A percentile compares a stretch with the other conserved stretches of the same genome.
Evolutionary conservation across 768 basidiomycete species (phyloP).

Genomic region (Hydnomerulius pinastri): DNA sequence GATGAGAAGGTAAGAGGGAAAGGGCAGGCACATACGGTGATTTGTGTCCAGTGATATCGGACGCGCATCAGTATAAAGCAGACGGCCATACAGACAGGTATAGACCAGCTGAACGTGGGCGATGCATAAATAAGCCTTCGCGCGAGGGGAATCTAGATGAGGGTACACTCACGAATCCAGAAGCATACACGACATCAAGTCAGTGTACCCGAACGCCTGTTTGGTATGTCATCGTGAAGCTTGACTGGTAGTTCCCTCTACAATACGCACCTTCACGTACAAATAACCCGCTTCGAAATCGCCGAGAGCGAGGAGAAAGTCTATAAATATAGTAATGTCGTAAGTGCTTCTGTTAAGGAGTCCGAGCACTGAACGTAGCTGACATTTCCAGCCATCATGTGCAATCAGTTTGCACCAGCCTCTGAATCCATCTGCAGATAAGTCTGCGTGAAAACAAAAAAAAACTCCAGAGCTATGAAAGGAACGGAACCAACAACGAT

Average conservation of each 20-base stretch:
- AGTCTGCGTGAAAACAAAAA: not conserved
- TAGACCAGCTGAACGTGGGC: conserved; percentile 60
- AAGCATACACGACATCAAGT: conserved; percentile 80
- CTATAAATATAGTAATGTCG: too few relatives aligned
- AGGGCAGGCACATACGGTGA: conserved; percentile 59
- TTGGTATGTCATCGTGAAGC: not conserved
- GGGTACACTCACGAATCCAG: conserved; percentile 62
- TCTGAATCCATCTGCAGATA: conserved; percentile 60
- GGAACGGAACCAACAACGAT: conserved; percentile 55
- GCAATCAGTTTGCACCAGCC: conserved; percentile 72
- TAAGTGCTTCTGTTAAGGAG: not conserved
- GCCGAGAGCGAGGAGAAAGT: conserved; percentile 69
- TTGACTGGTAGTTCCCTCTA: not conserved
- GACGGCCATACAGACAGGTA: conserved; percentile 76
- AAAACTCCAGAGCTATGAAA: not conserved
- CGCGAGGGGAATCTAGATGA: not conserved
- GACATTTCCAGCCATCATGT: conserved; percentile 81
- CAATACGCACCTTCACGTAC: conserved; percentile 58
- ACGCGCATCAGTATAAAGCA: conserved; percentile 74
- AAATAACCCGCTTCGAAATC: conserved; percentile 83
- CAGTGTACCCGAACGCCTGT: conserved; percentile 77
- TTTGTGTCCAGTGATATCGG: conserved; percentile 74
- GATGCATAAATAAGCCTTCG: not conserved
- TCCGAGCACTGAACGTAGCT: conserved; percentile 18
- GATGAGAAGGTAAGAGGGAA: not conserved